These are phyloP conservation scores for Naganishia liquefaciens DNA, from an alignment of 1,284 basidiomycete species.

Conservation along the genomic window DNA sequence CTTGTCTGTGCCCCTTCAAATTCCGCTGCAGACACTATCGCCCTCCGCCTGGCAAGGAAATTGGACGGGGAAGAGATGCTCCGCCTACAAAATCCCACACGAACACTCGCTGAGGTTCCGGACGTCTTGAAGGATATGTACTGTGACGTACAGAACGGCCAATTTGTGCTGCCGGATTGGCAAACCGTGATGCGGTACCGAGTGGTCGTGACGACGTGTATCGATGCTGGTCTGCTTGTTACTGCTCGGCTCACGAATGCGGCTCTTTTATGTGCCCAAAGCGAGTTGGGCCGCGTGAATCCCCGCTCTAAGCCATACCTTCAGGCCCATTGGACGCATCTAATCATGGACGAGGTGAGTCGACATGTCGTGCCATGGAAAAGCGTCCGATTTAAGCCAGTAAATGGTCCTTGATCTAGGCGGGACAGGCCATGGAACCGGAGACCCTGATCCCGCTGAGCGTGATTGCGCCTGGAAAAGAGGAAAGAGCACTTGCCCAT, in stretches of 20 bases:
- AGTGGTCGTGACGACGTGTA: slow-evolving; percentile 48
- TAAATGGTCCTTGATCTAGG: slow-evolving; percentile 34
- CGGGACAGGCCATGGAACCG: slow-evolving; percentile 53
- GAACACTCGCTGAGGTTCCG: slow-evolving; percentile 53
- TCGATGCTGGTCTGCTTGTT: slow-evolving; percentile 49
- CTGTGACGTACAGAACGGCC: slow-evolving; percentile 17
- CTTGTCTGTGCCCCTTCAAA: slow-evolving; percentile 53
- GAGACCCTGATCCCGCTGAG: slow-evolving; percentile 49
- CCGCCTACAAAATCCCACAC: slow-evolving; percentile 47
- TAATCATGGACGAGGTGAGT: slow-evolving; percentile 52
- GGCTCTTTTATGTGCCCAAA: slow-evolving; percentile 43
- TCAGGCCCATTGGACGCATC: slow-evolving; percentile 51
- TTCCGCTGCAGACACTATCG: slow-evolving; percentile 54
- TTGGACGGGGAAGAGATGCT: slow-evolving; percentile 40
- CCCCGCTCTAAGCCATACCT: slow-evolving; percentile 22
- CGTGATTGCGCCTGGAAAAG: slow-evolving; percentile 41
- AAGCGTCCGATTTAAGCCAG: no score
- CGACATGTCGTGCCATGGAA: not conserved
- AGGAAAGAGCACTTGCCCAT: slow-evolving; percentile 23
- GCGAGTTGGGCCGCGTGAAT: slow-evolving; percentile 34
- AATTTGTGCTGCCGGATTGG: slow-evolving; percentile 23
- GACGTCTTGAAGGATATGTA: slow-evolving; percentile 39
- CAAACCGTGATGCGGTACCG: slow-evolving; percentile 42
- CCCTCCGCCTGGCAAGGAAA: slow-evolving; percentile 40
- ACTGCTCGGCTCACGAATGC: slow-evolving; percentile 44